Percentiles rank a stretch among this genome's conserved stretches.
Evolutionary conservation across 163 green algal species (phyloP).

Genomic region (Smithsoniella earleae): DNA sequence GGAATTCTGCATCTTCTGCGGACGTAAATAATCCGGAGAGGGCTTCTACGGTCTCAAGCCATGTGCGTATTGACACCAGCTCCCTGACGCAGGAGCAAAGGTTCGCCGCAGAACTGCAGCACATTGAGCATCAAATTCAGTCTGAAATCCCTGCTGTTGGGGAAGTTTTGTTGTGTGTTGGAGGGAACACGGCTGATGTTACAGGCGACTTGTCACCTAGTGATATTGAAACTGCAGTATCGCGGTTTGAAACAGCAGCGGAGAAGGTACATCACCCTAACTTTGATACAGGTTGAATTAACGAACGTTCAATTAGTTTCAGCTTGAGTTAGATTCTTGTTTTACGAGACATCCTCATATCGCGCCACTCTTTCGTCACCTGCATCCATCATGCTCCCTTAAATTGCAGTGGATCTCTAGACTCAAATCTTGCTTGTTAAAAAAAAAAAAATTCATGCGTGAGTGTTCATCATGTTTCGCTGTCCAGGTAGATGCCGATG

Average conservation of each 20-base stretch:
- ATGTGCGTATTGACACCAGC: too few species aligned
- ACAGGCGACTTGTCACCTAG: background rate
- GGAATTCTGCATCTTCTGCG: too few species aligned
- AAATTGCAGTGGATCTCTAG: too few species aligned
- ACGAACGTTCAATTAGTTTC: background rate
- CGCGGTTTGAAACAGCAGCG: background rate
- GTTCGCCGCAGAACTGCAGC: background rate
- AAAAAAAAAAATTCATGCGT: too few species aligned
- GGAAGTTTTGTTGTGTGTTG: background rate
- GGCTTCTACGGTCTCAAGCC: too few species aligned
- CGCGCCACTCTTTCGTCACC: too few species aligned
- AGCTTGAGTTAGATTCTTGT: background rate
- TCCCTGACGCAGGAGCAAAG: conserved; percentile 17
- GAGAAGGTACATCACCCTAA: too few species aligned
- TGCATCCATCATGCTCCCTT: too few species aligned
- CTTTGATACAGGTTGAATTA: background rate
- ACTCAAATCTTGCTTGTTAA: too few species aligned
- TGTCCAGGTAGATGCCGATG: conserved; percentile 14
- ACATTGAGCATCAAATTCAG: background rate
- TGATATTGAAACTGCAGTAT: background rate
- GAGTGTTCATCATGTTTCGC: background rate
- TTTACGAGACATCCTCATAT: too few species aligned
- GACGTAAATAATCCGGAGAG: too few species aligned
- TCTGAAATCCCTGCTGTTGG: background rate
- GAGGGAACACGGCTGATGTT: background rate